Base-by-base conservation (phyloP, 306 rosid genomes). In the Carpinus fangiana region DNA sequence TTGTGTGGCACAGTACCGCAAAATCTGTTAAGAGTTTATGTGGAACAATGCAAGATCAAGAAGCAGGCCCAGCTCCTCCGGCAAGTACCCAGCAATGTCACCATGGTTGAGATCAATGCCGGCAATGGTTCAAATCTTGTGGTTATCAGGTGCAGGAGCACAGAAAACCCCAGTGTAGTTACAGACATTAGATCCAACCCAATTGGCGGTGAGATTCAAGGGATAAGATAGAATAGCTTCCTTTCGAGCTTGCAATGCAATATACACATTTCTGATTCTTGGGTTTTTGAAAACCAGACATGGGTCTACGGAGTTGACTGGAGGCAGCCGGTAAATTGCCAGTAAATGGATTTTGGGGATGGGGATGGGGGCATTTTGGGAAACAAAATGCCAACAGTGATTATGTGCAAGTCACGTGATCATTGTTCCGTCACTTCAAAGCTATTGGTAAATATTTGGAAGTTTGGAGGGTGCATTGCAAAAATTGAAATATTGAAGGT, bases 21-120 rank as follows among this genome's bases (percentile, higher is more conserved):
- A 78, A 95, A 95, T 70, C 99, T 77, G 81, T 95, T 95, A 5
- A 88, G n/a, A 83, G 84, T 95, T 95, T 43, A 95, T 79, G 51
- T 95, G 99, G 70, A 95, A 83, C 21, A 95, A 85, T 6, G 97
- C 96, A 1, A 95, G 95, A 83, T 95, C 99, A 0, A 31, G 45
- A 3, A 95, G 89, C 2, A 95, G 45, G 4, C 96, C n/a, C n/a
- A n/a, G n/a, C n/a, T n/a, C n/a, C n/a, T n/a, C n/a, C 9, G 99
- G 99, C 45, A 95, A 72, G 76, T 93, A 93, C 0, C 99, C 99
- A 18, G 99, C 99, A 76, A 95, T 95, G 88, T 95, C 99, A 46
- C 90, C 96, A 34, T 91, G 98, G 85, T 95, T 95, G 76, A 95
- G 97, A 77, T 95, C 98, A 80, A 95, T 90, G 26, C 98, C 98